Percentiles rank a stretch among this genome's conserved stretches.
Conservation (phyloP, 352 stramenopile genomes). For the Pythium biforme region DNA sequence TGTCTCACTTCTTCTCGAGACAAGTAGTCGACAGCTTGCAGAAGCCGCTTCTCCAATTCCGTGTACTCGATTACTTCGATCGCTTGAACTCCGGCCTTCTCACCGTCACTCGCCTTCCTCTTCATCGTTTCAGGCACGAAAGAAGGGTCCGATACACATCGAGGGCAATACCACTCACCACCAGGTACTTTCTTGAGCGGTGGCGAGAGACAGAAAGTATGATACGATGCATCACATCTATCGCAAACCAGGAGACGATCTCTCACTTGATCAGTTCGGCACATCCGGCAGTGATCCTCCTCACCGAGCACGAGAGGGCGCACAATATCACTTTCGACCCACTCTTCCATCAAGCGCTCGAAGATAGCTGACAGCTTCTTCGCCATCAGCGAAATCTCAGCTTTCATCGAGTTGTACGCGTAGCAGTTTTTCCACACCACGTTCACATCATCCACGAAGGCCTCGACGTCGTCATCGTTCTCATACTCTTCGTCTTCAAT, state of each 20-base stretch:
- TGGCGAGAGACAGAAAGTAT: constrained; percentile 77
- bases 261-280: constrained; percentile 69
- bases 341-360: constrained; percentile 79
- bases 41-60: constrained; percentile 53
- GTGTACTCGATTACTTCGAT: constrained; percentile 47
- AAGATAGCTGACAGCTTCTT: constrained; percentile 78
- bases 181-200: constrained; percentile 55
- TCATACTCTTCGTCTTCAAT: constrained; percentile 86
- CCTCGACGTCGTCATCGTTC: constrained; percentile 73
- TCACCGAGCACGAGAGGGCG: constrained; percentile 57
- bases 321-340: constrained; percentile 59
- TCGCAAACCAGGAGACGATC: constrained; percentile 70
- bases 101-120: constrained; percentile 25
- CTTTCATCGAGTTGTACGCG: constrained; percentile 80
- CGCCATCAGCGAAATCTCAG: constrained; percentile 75
- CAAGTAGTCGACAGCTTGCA: constrained; percentile 57
- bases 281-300: constrained; percentile 79
- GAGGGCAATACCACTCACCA: constrained; percentile 77
- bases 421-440: constrained; percentile 88
- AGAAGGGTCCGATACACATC: constrained; percentile 49
- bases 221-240: constrained; percentile 80
- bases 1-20: constrained; percentile 72
- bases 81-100: constrained; percentile 31
- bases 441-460: constrained; percentile 78
- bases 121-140: constrained; percentile 61